phyloP scores from a whole-genome alignment of 1,284 basidiomycete species.

The Volvariella surrecta region DNA sequence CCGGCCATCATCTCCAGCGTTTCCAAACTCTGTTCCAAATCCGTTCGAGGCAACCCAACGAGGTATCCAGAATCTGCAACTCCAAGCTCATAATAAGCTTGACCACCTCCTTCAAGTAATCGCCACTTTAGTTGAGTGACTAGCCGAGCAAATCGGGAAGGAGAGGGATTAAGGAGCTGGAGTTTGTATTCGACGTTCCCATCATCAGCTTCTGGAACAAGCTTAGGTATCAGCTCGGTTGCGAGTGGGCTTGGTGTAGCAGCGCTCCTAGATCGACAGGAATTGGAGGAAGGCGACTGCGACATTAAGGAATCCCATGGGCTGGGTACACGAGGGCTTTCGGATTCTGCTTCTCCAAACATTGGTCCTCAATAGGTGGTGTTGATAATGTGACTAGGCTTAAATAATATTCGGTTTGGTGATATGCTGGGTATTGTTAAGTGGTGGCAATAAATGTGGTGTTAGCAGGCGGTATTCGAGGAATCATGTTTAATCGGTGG shows the following conservation, averaged over 20 bases:
- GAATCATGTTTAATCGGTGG: constrained; percentile 33
- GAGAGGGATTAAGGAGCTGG: constrained; percentile 64
- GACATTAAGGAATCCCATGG: constrained; percentile 73
- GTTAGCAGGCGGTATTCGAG: constrained; percentile 41
- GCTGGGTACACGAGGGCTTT: constrained; percentile 67
- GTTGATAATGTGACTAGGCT: too few species aligned
- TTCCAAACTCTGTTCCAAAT: constrained; percentile 74
- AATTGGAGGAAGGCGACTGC: constrained; percentile 29
- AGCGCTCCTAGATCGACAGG: constrained; percentile 7
- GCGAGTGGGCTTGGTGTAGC: constrained; percentile 12
- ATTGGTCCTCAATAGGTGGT: too few species aligned
- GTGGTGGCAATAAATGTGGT: constrained; percentile 6
- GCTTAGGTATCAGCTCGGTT: constrained; percentile 40
- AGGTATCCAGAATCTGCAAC: constrained; percentile 83
- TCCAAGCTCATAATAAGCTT: constrained; percentile 90
- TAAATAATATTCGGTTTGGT: too few species aligned
- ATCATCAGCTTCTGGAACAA: constrained; percentile 69
- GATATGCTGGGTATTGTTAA: constrained; percentile 1
- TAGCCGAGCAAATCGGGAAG: constrained; percentile 67
- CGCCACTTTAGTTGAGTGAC: constrained; percentile 95
- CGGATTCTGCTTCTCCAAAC: constrained; percentile 74
- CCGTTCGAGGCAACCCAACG: constrained; percentile 65
- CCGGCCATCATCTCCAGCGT: constrained; percentile 89
- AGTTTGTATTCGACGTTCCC: constrained; percentile 86
- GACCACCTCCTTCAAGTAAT: constrained; percentile 83